Evolutionary conservation across 345 rosid genomes (phyloP), one percentile per base, ranked within the genome.

Genomic region (Moricandia moricandioides): DNA sequence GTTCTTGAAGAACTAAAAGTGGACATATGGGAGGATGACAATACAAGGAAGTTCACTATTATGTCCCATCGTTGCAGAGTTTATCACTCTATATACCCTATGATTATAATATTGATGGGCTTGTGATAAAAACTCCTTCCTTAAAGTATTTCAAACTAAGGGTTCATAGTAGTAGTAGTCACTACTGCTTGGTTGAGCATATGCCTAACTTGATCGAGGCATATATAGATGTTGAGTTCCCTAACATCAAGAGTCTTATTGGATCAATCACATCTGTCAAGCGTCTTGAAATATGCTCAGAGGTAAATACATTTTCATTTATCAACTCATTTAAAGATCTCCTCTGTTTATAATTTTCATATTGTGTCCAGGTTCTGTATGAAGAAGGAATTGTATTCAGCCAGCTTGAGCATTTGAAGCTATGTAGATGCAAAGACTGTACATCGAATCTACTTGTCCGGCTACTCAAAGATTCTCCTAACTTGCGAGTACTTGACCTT

Each of bases 191-290:
- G 65, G 27, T 62, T 62, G 47, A 62, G 29, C 21, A 33, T 16
- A 62, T 62, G 65, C 65, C 69, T 65, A 45, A 65, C 5, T 34
- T 65, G 69, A 65, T 45, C 24, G 56, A 43, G 26, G 69, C 69
- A 65, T 43, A 65, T 45, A 13, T 65, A 4, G 69, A 65, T 45
- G 56, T 65, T 65, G 56, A 65, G 2, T 45, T 65, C 37, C 37
- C 69, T 27, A 35, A 45, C n/a, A 65, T 65, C 56, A 45, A 27
- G 13, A 43, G 69, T 65, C 69, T 65, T 45, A 27, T 65, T 13
- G 24, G 37, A 45, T 65, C 69, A 27, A 4, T 65, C 37, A 45
- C 24, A 65, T 45, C 37, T 8, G 69, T 14, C 39, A 45, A 65
- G 26, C 13, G 14, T 43, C 55, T 65, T 43, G 49, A 5, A 13